Percentiles rank a stretch among this genome's conserved stretches.
Conservation (phyloP, 345 rosid genomes). For the Euclidium syriacum region DNA sequence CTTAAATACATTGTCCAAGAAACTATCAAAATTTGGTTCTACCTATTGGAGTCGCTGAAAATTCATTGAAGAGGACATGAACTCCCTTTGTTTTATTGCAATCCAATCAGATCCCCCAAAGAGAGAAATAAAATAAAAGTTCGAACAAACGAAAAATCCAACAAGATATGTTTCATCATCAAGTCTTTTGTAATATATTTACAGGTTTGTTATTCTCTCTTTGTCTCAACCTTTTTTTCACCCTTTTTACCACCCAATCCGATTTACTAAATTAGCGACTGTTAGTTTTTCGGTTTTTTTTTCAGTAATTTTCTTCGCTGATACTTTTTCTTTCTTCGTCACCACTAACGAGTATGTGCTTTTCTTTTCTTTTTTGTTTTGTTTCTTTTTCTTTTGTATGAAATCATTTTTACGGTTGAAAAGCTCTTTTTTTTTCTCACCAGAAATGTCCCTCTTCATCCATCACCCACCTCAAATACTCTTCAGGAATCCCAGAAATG, state of each 20-base stretch:
- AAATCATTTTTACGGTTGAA: neutral
- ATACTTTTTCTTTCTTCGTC: conserved; percentile 13
- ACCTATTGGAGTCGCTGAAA: neutral
- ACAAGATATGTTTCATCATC: conserved; percentile 2
- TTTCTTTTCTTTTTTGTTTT: neutral
- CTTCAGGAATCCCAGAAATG: conserved; percentile 36
- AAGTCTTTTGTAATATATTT: conserved; percentile 1
- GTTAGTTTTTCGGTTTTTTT: conserved; percentile 1
- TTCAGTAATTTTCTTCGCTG: conserved; percentile 12
- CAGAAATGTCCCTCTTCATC: conserved; percentile 44
- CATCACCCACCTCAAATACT: conserved; percentile 63
- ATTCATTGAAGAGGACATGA: neutral
- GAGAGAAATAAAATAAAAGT: neutral
- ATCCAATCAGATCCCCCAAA: neutral
- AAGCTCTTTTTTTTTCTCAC: conserved; percentile 7
- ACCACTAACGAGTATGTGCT: neutral
- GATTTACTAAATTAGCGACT: conserved; percentile 17
- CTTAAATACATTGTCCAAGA: neutral
- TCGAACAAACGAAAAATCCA: neutral
- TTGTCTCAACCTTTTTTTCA: neutral
- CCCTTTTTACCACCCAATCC: neutral
- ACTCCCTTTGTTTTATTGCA: conserved; percentile 5
- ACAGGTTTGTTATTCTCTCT: conserved; percentile 1
- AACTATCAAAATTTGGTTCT: neutral
- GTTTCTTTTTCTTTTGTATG: neutral